Percentiles rank a stretch among this genome's conserved stretches.
These are phyloP conservation scores for Monilinia laxa DNA, from an alignment of 2,329 filamentous ascomycete genomes.

Conservation along the genomic window DNA sequence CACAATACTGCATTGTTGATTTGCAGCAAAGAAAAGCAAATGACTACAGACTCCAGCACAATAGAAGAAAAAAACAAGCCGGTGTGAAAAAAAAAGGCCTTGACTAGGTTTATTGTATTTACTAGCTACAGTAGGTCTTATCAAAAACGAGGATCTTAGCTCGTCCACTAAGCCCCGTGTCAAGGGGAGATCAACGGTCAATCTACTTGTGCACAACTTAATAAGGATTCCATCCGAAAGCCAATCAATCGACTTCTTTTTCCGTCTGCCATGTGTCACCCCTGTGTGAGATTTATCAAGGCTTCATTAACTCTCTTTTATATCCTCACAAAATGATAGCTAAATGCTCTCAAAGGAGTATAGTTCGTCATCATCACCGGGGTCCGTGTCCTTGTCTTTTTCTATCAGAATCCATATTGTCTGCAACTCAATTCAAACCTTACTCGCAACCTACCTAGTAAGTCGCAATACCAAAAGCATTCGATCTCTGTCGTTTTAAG, in stretches of 20 bases:
- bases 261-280: constrained; percentile 5
- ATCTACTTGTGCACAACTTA: neutral
- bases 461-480: neutral
- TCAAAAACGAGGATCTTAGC: constrained; percentile 6
- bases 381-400: constrained; percentile 4
- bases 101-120: neutral
- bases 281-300: neutral
- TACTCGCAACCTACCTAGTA: too few species aligned
- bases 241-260: constrained; percentile 6
- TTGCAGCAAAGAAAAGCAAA: constrained; percentile 14
- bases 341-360: constrained; percentile 1
- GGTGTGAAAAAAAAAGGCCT: neutral
- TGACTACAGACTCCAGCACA: too few species aligned
- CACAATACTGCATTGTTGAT: neutral
- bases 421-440: too few species aligned
- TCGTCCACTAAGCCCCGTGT: neutral
- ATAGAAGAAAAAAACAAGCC: neutral
- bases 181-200: constrained; percentile 2
- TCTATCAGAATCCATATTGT: neutral
- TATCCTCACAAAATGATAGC: constrained; percentile 1
- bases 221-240: neutral
- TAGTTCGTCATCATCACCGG: neutral
- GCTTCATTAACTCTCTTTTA: neutral
- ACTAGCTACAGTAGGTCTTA: neutral
- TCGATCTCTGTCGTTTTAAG: neutral